These are phyloP conservation scores for Starmerella geochares DNA, from an alignment of 805 yeast genomes.

Conservation along the genomic window DNA sequence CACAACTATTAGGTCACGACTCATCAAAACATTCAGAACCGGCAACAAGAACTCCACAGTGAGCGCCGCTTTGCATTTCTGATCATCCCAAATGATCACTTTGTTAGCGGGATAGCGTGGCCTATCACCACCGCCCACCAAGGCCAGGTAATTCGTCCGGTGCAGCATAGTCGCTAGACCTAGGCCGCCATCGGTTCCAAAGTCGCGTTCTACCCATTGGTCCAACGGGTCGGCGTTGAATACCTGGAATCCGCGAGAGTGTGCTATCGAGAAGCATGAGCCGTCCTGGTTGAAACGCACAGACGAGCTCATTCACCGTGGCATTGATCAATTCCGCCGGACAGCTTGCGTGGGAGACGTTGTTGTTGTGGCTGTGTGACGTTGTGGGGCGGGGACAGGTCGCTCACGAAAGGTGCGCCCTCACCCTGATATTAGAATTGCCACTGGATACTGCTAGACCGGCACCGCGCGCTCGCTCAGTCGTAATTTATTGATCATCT, in stretches of 20 bases:
- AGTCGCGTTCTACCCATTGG: slow-evolving; percentile 50
- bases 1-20: slow-evolving; percentile 66
- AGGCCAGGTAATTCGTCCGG: slow-evolving; percentile 79
- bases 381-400: no score
- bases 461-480: no score
- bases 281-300: slow-evolving; percentile 80
- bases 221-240: slow-evolving; percentile 84
- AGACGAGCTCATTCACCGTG: slow-evolving; percentile 31
- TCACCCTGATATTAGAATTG: no score
- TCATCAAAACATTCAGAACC: slow-evolving; percentile 60
- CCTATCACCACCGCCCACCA: slow-evolving; percentile 79
- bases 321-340: background rate
- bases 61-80: slow-evolving; percentile 27
- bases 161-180: slow-evolving; percentile 74
- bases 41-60: slow-evolving; percentile 73
- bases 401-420: no score
- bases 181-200: slow-evolving; percentile 45
- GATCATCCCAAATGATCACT: slow-evolving; percentile 84
- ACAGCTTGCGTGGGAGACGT: no score
- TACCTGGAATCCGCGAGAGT: slow-evolving; percentile 57
- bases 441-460: no score
- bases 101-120: slow-evolving; percentile 56
- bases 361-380: background rate
- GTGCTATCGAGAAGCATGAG: slow-evolving; percentile 78
- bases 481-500: no score